A percentile compares a stretch with the other conserved stretches of the same genome.
phyloP scores from a whole-genome alignment of 257 asterid genomes.

The Solanum sitiens region DNA sequence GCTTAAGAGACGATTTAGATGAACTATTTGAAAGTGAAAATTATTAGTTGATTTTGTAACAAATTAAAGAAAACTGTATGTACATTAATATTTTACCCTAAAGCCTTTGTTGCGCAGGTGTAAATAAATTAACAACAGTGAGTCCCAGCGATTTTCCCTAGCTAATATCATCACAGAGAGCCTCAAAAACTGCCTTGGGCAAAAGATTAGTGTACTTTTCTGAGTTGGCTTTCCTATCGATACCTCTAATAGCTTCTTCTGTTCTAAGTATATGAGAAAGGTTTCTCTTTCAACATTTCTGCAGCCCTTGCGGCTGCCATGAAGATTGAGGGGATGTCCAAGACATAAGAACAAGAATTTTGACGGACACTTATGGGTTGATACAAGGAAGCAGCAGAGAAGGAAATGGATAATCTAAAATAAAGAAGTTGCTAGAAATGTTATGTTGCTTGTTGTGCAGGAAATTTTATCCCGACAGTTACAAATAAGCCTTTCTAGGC shows the following conservation, averaged over 20 bases:
- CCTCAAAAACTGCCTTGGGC: conserved; percentile 80
- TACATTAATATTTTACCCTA: neutral
- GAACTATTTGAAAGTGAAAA: too few relatives aligned
- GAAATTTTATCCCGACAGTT: too few relatives aligned
- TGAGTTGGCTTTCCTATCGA: conserved; percentile 65
- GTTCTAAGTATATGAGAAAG: conserved; percentile 60
- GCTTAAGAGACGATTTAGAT: too few relatives aligned
- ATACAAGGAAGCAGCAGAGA: too few relatives aligned
- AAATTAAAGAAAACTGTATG: neutral
- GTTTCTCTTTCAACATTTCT: conserved; percentile 15
- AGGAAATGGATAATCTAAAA: too few relatives aligned
- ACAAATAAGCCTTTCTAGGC: too few relatives aligned
- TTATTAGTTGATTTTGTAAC: neutral
- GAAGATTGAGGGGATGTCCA: too few relatives aligned
- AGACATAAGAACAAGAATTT: too few relatives aligned
- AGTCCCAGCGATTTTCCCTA: conserved; percentile 49
- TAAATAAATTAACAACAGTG: conserved; percentile 9
- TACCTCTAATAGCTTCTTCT: conserved; percentile 56
- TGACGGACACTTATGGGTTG: too few relatives aligned
- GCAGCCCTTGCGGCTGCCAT: too few relatives aligned
- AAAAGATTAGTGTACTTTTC: conserved; percentile 59
- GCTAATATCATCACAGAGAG: conserved; percentile 54
- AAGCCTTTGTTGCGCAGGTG: neutral
- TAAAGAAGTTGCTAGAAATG: too few relatives aligned
- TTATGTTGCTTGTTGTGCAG: too few relatives aligned